phyloP scores from a whole-genome alignment of 2,329 filamentous ascomycete genomes.

The Penicillium sp. region DNA sequence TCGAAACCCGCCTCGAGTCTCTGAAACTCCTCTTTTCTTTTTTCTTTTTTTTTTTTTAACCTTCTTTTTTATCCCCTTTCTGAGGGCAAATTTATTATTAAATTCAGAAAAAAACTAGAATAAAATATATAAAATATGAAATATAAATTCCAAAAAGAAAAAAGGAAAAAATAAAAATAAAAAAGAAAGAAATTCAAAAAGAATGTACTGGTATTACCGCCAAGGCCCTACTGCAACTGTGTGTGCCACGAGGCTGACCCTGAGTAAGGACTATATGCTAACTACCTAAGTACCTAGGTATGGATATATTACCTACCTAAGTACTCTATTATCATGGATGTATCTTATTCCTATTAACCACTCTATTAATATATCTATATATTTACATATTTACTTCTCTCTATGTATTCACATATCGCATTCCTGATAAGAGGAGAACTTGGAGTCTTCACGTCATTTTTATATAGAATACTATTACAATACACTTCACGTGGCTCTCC shows the following conservation, averaged over 20 bases:
- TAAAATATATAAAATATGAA: background rate
- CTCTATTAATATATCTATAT: too few relatives aligned
- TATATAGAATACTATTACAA: background rate
- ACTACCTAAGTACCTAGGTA: background rate
- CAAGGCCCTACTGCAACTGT: conserved; percentile 22
- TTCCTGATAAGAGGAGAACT: conserved; percentile 7
- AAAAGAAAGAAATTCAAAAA: background rate
- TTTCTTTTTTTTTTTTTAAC: conserved; percentile 1
- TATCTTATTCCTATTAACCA: background rate
- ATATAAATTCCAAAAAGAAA: background rate
- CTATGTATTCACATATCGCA: background rate
- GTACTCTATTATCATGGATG: background rate
- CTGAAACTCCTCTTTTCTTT: background rate
- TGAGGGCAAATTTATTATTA: background rate
- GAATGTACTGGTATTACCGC: conserved; percentile 16
- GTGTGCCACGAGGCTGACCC: conserved; percentile 30
- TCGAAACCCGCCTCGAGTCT: conserved; percentile 8
- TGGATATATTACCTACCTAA: background rate
- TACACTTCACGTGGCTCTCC: conserved; percentile 7
- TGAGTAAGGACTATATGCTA: conserved; percentile 11
- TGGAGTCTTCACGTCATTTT: conserved; percentile 8
- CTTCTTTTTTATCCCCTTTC: background rate
- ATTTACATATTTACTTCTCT: too few relatives aligned
- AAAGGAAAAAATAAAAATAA: background rate
- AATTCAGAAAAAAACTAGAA: background rate